Conservation (phyloP, 75 land plant genomes). For the Pinus albicaulis region DNA sequence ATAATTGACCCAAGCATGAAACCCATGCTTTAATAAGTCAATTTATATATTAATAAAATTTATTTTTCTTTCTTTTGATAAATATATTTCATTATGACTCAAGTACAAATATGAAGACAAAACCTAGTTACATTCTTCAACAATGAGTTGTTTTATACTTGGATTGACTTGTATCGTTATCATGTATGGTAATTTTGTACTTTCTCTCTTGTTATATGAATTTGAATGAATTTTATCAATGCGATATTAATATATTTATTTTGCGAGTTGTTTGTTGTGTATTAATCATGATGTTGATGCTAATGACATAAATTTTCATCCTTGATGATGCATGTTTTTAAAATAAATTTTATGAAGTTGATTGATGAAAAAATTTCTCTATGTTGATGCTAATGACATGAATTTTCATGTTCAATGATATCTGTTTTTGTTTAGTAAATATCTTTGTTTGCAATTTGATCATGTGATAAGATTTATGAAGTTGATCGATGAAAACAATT, state of each 20-base stretch:
- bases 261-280: neutral
- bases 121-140: no score
- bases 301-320: no score
- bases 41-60: no score
- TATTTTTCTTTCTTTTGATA: no score
- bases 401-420: neutral
- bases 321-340: no score
- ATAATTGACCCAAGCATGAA: no score
- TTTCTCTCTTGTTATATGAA: neutral
- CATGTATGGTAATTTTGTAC: neutral
- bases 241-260: neutral
- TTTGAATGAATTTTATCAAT: neutral
- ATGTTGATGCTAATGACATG: neutral
- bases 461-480: neutral
- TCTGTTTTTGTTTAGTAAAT: neutral
- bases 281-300: neutral
- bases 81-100: no score
- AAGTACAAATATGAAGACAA: no score
- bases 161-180: neutral
- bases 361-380: neutral
- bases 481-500: neutral
- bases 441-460: neutral
- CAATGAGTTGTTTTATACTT: neutral
- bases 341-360: neutral
- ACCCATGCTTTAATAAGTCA: no score